Evolutionary conservation across 1,139 yeast genomes (phyloP).

Genomic region (Kodamaea sp.): DNA sequence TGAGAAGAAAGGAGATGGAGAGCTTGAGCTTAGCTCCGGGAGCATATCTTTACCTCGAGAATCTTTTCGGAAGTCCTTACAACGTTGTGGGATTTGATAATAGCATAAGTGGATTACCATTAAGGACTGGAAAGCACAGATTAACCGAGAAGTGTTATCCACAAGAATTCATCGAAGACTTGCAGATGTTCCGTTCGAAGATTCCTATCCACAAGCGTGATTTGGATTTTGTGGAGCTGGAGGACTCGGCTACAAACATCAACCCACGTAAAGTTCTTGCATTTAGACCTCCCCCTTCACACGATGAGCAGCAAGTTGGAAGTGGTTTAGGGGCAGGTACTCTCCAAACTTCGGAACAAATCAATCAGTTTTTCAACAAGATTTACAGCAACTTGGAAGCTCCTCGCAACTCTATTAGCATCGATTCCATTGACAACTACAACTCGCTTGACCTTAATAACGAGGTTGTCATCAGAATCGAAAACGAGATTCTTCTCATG

Average conservation of each 20-base stretch:
- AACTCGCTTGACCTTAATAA: constrained; percentile 29
- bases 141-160: constrained; percentile 29
- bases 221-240: constrained; percentile 38
- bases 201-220: constrained; percentile 41
- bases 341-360: not conserved
- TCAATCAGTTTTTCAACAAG: constrained; percentile 16
- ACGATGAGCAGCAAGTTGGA: not conserved
- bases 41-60: constrained; percentile 30
- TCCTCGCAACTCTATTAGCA: constrained; percentile 31
- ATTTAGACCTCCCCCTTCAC: constrained; percentile 2
- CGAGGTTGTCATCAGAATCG: constrained; percentile 23
- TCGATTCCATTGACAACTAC: constrained; percentile 32
- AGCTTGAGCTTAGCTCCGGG: constrained; percentile 30
- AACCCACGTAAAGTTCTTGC: constrained; percentile 20
- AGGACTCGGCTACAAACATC: constrained; percentile 22
- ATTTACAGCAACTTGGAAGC: constrained; percentile 27
- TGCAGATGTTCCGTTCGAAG: constrained; percentile 32
- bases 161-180: constrained; percentile 44
- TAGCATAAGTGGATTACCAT: constrained; percentile 42
- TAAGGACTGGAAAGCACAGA: constrained; percentile 28
- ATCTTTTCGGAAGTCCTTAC: constrained; percentile 36
- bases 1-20: constrained; percentile 38
- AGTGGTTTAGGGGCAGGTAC: constrained; percentile 2
- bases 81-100: constrained; percentile 49
- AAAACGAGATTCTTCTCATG: constrained; percentile 34